Conservation (phyloP, 2,329 filamentous ascomycete species). For the Boeremia exigua region DNA sequence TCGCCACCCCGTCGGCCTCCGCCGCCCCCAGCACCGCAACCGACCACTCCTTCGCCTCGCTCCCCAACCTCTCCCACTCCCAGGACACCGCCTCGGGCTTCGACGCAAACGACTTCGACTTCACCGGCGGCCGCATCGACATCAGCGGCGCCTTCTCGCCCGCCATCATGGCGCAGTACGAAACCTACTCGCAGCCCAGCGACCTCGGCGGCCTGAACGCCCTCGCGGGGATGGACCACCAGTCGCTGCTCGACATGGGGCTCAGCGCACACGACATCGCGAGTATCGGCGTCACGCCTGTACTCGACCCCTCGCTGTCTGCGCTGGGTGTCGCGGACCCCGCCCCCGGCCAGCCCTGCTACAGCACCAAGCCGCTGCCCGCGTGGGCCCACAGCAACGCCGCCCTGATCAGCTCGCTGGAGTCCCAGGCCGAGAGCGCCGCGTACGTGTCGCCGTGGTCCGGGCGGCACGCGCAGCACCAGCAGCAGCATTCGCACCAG, state of each 20-base stretch:
- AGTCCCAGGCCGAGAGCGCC: neutral
- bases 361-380: slow-evolving; percentile 5
- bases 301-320: slow-evolving; percentile 3
- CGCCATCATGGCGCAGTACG: slow-evolving; percentile 33
- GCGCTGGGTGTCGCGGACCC: neutral
- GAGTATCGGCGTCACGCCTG: slow-evolving; percentile 15
- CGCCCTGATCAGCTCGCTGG: slow-evolving; percentile 1
- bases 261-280: slow-evolving; percentile 22
- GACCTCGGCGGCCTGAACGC: slow-evolving; percentile 17
- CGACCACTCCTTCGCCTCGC: slow-evolving; percentile 36
- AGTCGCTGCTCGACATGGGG: slow-evolving; percentile 21
- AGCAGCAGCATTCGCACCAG: neutral
- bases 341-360: neutral
- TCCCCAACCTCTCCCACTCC: slow-evolving; percentile 28
- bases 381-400: neutral
- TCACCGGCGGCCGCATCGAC: slow-evolving; percentile 49
- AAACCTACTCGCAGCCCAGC: slow-evolving; percentile 9
- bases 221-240: slow-evolving; percentile 27
- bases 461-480: neutral
- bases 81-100: slow-evolving; percentile 27
- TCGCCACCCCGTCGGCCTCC: slow-evolving; percentile 31
- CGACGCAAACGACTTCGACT: slow-evolving; percentile 49
- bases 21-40: slow-evolving; percentile 29
- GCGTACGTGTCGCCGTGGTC: slow-evolving; percentile 1
- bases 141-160: slow-evolving; percentile 47